These are phyloP conservation scores for Aureobasidium sp. DNA, from an alignment of 2,329 filamentous ascomycete species.

Conservation along the genomic window DNA sequence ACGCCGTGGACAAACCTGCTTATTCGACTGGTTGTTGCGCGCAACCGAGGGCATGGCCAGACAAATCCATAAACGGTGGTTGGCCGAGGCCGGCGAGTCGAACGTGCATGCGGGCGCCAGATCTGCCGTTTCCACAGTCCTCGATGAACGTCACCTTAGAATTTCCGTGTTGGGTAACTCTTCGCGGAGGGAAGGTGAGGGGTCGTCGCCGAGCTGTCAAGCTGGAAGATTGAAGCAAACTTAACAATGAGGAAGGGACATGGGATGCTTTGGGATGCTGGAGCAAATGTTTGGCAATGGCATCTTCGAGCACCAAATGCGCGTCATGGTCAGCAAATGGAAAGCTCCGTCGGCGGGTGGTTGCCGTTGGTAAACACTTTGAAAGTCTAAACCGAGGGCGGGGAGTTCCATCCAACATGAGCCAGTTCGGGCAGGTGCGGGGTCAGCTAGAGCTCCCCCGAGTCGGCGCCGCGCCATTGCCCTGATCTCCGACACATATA, in stretches of 20 bases:
- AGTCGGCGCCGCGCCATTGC: neutral
- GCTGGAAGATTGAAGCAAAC: neutral
- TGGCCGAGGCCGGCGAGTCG: neutral
- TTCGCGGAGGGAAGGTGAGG: neutral
- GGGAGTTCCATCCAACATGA: neutral
- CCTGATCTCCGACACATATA: neutral
- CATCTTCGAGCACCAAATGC: neutral
- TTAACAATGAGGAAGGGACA: neutral
- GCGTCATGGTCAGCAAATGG: constrained; percentile 6
- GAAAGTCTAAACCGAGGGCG: constrained; percentile 10
- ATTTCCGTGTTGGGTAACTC: neutral
- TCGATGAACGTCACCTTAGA: neutral
- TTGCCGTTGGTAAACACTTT: neutral
- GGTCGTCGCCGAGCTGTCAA: neutral
- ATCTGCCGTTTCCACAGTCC: neutral
- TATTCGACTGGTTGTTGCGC: neutral
- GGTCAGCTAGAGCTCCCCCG: neutral
- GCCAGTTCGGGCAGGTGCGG: neutral
- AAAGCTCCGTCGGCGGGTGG: neutral
- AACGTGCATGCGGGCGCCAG: neutral
- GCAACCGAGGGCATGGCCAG: neutral
- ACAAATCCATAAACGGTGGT: constrained; percentile 10
- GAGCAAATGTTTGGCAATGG: neutral
- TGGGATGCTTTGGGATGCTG: neutral
- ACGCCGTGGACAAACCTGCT: neutral